phyloP scores from a whole-genome alignment of 2,329 filamentous ascomycete genomes.

The Claviceps pazoutovae region DNA sequence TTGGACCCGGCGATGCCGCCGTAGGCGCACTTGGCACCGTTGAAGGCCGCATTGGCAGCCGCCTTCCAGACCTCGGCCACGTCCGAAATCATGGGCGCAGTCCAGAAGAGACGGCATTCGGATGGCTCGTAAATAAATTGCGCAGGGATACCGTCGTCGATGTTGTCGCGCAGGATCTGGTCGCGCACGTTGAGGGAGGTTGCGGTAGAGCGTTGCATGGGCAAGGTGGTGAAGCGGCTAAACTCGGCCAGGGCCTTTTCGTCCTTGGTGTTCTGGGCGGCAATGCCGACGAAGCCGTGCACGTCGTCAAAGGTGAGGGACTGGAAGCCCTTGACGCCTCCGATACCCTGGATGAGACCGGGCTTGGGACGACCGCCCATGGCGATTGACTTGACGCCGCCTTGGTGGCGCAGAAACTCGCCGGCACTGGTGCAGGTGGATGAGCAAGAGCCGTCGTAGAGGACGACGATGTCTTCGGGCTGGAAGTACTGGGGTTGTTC shows the following conservation, averaged over 20 bases:
- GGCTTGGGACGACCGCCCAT: conserved; percentile 34
- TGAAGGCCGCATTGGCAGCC: conserved; percentile 25
- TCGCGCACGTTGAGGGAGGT: conserved; percentile 26
- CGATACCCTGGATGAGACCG: conserved; percentile 38
- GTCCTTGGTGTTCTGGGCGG: conserved; percentile 14
- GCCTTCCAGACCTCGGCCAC: conserved; percentile 33
- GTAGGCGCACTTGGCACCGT: conserved; percentile 25
- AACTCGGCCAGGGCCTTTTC: conserved; percentile 15
- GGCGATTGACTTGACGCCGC: conserved; percentile 36
- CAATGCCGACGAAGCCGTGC: conserved; percentile 11
- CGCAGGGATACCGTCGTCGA: conserved; percentile 27
- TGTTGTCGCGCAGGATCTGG: conserved; percentile 22
- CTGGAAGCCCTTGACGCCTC: conserved; percentile 37
- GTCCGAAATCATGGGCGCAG: conserved; percentile 32
- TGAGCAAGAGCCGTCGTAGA: conserved; percentile 46
- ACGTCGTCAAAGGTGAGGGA: conserved; percentile 20
- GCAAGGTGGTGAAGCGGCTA: conserved; percentile 18
- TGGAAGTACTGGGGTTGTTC: conserved; percentile 36
- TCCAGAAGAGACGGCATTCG: conserved; percentile 39
- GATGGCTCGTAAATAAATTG: conserved; percentile 34
- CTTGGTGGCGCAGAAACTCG: conserved; percentile 38
- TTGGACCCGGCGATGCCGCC: conserved; percentile 16
- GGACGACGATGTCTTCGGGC: conserved; percentile 42
- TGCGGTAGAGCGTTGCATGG: conserved; percentile 18
- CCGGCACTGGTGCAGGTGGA: conserved; percentile 44